A percentile compares a stretch with the other conserved stretches of the same genome.
phyloP scores from a whole-genome alignment of 108 stramenopile species.

The Cyclotella distinguenda region DNA sequence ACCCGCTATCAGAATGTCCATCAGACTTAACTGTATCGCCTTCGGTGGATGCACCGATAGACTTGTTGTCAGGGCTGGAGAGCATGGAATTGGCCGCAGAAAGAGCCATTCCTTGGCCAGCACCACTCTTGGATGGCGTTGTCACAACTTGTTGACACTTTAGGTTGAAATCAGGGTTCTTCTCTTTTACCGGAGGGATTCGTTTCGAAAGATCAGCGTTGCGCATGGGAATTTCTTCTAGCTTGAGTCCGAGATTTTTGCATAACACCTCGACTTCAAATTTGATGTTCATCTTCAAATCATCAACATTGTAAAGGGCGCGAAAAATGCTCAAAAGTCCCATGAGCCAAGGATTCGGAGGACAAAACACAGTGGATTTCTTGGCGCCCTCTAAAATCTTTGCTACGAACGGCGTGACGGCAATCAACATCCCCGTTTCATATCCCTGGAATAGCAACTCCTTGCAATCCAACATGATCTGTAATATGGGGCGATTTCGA shows the following conservation, averaged over 20 bases:
- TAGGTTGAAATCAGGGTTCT: constrained; percentile 98
- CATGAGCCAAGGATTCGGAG: constrained; percentile 99
- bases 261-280: constrained; percentile 99
- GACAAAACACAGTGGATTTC: constrained; percentile 89
- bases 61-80: constrained; percentile 52
- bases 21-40: constrained; percentile 45
- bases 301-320: constrained; percentile 93
- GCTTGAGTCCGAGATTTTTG: constrained; percentile 91
- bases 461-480: constrained; percentile 96
- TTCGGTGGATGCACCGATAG: constrained; percentile 26
- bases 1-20: constrained; percentile 31
- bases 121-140: constrained; percentile 38
- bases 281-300: constrained; percentile 99
- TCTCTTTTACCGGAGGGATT: constrained; percentile 87
- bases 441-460: constrained; percentile 96
- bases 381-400: constrained; percentile 98
- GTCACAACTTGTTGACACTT: constrained; percentile 49
- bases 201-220: constrained; percentile 67
- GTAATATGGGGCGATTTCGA: constrained; percentile 94
- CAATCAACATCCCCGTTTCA: constrained; percentile 97
- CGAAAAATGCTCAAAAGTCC: constrained; percentile 92
- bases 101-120: constrained; percentile 32
- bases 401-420: constrained; percentile 97
- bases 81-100: constrained; percentile 32
- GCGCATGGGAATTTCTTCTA: constrained; percentile 90